These are phyloP conservation scores for Eimeria zaria DNA, from an alignment of 169 alveolate genomes.

Conservation along the genomic window DNA sequence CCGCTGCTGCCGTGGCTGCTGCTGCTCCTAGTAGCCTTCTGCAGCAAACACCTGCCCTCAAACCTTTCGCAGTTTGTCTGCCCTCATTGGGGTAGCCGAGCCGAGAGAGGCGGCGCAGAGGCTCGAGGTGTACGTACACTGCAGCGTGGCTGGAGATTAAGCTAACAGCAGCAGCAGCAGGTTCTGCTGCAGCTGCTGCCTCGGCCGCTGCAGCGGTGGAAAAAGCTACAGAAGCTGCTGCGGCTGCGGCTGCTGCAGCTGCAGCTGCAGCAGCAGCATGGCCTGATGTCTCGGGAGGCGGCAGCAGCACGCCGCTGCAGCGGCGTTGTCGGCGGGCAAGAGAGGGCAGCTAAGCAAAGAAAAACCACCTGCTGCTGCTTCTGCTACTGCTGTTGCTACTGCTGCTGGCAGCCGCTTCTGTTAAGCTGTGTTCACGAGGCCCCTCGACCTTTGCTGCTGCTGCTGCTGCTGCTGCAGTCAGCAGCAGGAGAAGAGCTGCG, in stretches of 20 bases:
- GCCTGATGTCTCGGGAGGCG: neutral
- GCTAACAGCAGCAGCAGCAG: constrained; percentile 1
- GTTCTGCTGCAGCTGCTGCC: constrained; percentile 29
- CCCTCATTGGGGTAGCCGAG: constrained; percentile 8
- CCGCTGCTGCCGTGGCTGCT: constrained; percentile 14
- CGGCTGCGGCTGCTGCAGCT: neutral
- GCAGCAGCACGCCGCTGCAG: constrained; percentile 1
- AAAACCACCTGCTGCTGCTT: constrained; percentile 11
- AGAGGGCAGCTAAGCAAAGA: neutral
- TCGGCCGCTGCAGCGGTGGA: neutral
- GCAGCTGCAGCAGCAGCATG: constrained; percentile 11
- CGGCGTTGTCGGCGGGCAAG: neutral
- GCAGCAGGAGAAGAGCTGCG: neutral
- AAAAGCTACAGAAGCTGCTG: neutral
- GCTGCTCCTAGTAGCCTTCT: constrained; percentile 31
- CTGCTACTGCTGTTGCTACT: constrained; percentile 10
- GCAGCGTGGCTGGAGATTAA: neutral
- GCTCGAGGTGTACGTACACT: constrained; percentile 36
- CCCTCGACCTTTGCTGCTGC: neutral
- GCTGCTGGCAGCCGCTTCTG: neutral
- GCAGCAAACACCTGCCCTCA: constrained; percentile 10
- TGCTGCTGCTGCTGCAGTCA: no score
- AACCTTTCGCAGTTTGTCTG: neutral
- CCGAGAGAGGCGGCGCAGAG: no score
- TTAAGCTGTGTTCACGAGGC: neutral